Percentiles rank a stretch among this genome's conserved stretches.
Evolutionary conservation across 164 flowering plant genomes (phyloP).

Genomic region (Vitis amurensis): DNA sequence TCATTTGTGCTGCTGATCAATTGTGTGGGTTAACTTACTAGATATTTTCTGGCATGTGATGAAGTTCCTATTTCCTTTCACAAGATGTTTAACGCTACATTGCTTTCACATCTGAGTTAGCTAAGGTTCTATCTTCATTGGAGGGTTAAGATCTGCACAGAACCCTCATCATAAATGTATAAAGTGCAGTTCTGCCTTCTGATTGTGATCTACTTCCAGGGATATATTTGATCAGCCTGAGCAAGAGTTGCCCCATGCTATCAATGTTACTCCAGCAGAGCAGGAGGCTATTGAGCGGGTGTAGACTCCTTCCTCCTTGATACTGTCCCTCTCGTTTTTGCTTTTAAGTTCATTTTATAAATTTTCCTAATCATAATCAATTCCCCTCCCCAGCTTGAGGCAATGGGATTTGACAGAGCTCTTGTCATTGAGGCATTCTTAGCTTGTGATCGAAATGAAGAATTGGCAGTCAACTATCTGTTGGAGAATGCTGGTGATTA

Average conservation of each 20-base stretch:
- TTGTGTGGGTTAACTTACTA: no score
- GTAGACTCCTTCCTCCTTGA: slow-evolving; percentile 2
- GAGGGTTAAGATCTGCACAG: no score
- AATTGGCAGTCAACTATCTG: slow-evolving; percentile 86
- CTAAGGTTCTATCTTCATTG: no score
- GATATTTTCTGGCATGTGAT: no score
- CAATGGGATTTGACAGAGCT: slow-evolving; percentile 95
- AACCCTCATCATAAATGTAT: no score
- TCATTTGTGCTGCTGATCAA: no score
- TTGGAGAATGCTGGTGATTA: slow-evolving; percentile 88
- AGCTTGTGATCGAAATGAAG: slow-evolving; percentile 97
- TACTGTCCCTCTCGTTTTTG: slow-evolving; percentile 4
- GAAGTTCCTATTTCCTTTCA: no score
- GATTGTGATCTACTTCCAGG: slow-evolving; percentile 27
- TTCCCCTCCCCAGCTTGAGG: slow-evolving; percentile 62
- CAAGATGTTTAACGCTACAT: no score
- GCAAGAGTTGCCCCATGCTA: slow-evolving; percentile 93
- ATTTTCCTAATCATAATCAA: background rate
- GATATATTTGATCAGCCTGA: slow-evolving; percentile 87
- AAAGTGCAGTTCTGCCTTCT: background rate
- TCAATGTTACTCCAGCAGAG: slow-evolving; percentile 89
- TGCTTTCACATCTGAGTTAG: no score
- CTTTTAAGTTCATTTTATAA: background rate
- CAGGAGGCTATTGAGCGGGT: slow-evolving; percentile 92
- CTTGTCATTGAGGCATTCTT: slow-evolving; percentile 95